Percentiles rank a stretch among this genome's conserved stretches.
Conservation (phyloP, 305 asterid genomes). For the Salvia sclarea region DNA sequence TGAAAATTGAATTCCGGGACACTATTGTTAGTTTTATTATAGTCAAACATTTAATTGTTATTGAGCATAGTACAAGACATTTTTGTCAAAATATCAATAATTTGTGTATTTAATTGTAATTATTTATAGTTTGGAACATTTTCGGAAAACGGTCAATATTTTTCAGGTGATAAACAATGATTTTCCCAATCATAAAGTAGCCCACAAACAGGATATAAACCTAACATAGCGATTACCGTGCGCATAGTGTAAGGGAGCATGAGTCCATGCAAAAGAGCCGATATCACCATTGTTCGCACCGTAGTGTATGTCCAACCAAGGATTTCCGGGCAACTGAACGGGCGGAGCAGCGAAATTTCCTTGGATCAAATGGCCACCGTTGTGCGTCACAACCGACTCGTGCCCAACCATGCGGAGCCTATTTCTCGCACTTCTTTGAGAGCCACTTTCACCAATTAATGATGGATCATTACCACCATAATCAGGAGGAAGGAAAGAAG, state of each 20-base stretch:
- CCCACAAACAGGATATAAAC: not conserved
- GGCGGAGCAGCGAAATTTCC: slow-evolving; percentile 62
- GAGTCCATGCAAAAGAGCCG: slow-evolving; percentile 54
- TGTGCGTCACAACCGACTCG: slow-evolving; percentile 47
- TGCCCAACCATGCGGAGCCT: slow-evolving; percentile 48
- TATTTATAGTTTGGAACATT: too few species aligned
- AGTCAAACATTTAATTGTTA: too few species aligned
- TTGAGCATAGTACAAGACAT: too few species aligned
- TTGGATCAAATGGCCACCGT: slow-evolving; percentile 47
- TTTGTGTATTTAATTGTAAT: too few species aligned
- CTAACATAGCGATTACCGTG: slow-evolving; percentile 50
- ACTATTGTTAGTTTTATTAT: too few species aligned
- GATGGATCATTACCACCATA: slow-evolving; percentile 47
- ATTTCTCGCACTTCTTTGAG: slow-evolving; percentile 49
- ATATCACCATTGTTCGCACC: slow-evolving; percentile 43
- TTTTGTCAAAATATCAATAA: too few species aligned
- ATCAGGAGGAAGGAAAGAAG: slow-evolving; percentile 46
- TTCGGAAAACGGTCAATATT: too few species aligned
- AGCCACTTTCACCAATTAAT: slow-evolving; percentile 45
- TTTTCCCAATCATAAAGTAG: not conserved
- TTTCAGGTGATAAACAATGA: too few species aligned
- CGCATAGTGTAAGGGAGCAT: slow-evolving; percentile 55
- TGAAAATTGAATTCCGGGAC: too few species aligned
- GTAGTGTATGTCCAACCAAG: slow-evolving; percentile 48
- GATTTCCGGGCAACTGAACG: slow-evolving; percentile 55